phyloP scores from a whole-genome alignment of 73 alveolate genomes.

The Tetrahymena malaccensis region DNA sequence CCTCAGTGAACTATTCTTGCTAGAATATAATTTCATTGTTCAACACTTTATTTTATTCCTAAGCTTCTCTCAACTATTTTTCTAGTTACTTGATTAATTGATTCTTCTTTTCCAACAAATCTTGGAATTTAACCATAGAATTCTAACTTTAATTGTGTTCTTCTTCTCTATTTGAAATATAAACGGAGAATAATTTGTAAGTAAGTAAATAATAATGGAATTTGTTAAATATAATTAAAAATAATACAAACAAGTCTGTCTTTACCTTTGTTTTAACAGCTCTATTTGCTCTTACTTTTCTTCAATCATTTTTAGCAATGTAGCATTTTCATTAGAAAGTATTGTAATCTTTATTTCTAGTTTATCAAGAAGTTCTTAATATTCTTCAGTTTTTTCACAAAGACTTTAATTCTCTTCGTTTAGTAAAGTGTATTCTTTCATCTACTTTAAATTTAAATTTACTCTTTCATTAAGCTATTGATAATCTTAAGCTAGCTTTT shows the following conservation, averaged over 20 bases:
- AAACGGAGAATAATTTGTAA: background rate
- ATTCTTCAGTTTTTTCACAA: background rate
- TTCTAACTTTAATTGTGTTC: background rate
- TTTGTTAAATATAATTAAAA: too few relatives aligned
- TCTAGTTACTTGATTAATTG: background rate
- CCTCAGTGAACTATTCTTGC: background rate
- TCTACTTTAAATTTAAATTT: background rate
- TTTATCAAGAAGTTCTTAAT: background rate
- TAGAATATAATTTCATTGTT: background rate
- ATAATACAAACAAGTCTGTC: too few relatives aligned
- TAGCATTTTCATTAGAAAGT: background rate
- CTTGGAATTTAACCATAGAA: background rate
- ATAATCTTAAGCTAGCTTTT: background rate
- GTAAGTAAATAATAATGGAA: too few relatives aligned
- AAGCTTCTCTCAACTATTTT: background rate
- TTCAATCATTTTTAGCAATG: background rate
- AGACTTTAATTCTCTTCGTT: background rate
- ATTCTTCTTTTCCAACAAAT: background rate
- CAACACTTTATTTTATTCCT: background rate
- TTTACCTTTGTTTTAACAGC: background rate
- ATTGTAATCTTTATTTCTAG: background rate
- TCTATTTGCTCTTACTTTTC: background rate
- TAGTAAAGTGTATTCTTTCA: background rate
- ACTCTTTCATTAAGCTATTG: background rate
- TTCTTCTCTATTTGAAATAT: background rate